phyloP scores from a whole-genome alignment of 148 eudicot genomes.

The Suaeda aralocaspica region DNA sequence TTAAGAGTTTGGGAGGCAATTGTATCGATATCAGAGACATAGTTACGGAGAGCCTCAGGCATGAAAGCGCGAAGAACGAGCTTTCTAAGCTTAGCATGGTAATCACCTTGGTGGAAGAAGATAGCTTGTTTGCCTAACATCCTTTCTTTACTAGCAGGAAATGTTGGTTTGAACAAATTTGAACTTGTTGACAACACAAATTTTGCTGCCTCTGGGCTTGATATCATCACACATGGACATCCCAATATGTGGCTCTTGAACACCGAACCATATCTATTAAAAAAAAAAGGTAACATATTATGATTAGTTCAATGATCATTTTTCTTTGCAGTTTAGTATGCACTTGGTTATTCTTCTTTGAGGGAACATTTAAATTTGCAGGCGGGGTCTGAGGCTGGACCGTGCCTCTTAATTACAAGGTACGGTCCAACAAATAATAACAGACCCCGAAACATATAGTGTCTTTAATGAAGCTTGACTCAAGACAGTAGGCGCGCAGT shows the following conservation, averaged over 20 bases:
- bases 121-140: conserved; percentile 94
- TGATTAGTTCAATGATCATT: too few species aligned
- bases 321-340: too few species aligned
- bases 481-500: too few species aligned
- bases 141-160: conserved; percentile 91
- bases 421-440: too few species aligned
- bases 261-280: conserved; percentile 70
- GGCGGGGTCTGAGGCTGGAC: too few species aligned
- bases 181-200: conserved; percentile 62
- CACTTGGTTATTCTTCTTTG: too few species aligned
- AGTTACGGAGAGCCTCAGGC: conserved; percentile 52
- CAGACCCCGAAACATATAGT: too few species aligned
- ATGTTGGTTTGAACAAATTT: conserved; percentile 86
- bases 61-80: conserved; percentile 74
- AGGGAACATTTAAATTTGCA: too few species aligned
- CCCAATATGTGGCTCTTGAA: conserved; percentile 88
- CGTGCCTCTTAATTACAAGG: too few species aligned
- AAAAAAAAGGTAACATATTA: too few species aligned
- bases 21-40: conserved; percentile 54
- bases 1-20: conserved; percentile 43
- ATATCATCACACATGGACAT: conserved; percentile 85
- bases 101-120: conserved; percentile 87
- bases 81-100: conserved; percentile 64
- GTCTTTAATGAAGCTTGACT: too few species aligned
- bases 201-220: conserved; percentile 82